Conservation (phyloP, 345 rosid species). For the Salix caprea region DNA sequence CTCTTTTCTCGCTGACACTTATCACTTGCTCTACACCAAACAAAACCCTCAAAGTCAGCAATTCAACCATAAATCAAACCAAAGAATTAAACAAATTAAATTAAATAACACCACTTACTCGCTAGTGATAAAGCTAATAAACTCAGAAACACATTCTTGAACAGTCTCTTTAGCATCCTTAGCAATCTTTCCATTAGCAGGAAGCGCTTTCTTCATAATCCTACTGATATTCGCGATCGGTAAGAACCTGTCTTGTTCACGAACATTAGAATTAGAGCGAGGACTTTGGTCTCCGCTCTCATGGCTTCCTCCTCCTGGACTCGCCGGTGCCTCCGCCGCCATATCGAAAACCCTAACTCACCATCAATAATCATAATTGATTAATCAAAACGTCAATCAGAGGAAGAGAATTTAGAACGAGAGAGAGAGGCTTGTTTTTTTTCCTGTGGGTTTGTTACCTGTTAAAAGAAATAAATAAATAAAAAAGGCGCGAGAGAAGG, state of each 20-base stretch:
- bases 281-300: slow-evolving; percentile 95
- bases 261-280: slow-evolving; percentile 49
- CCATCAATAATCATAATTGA: slow-evolving; percentile 1
- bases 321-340: slow-evolving; percentile 56
- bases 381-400: background rate
- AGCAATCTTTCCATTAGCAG: slow-evolving; percentile 89
- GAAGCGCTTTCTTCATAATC: slow-evolving; percentile 89
- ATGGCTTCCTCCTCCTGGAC: slow-evolving; percentile 73
- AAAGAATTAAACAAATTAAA: background rate
- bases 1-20: slow-evolving; percentile 98
- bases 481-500: slow-evolving; percentile 64
- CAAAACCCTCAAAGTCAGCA: background rate
- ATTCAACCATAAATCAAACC: background rate
- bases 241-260: slow-evolving; percentile 87
- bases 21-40: slow-evolving; percentile 76
- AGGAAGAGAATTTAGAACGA: background rate
- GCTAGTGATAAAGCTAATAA: slow-evolving; percentile 96
- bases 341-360: slow-evolving; percentile 33
- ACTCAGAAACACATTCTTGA: slow-evolving; percentile 95
- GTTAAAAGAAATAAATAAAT: background rate
- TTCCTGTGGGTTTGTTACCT: slow-evolving; percentile 8
- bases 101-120: slow-evolving; percentile 43
- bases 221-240: slow-evolving; percentile 95
- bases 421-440: background rate
- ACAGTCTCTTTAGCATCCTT: slow-evolving; percentile 97